A percentile compares a stretch with the other conserved stretches of the same genome.
Conservation (phyloP, 768 basidiomycete species). For the Tulasnella sp. region DNA sequence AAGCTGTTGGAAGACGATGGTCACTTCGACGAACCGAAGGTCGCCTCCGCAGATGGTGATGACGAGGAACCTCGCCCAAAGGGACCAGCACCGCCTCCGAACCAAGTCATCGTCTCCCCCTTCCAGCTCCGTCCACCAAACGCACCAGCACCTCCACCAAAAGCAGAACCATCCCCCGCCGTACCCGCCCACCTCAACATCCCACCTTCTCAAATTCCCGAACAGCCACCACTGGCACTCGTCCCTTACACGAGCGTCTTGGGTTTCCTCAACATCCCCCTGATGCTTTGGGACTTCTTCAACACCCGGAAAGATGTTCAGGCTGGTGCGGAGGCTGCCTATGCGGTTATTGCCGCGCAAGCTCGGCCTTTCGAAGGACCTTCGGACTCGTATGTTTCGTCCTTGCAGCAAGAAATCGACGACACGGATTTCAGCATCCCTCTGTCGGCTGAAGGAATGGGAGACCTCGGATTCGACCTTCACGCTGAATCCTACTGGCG, state of each 20-base stretch:
- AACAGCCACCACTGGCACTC: conserved; percentile 74
- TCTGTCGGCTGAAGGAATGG: conserved; percentile 33
- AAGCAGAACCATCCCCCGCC: conserved; percentile 29
- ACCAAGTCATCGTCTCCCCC: conserved; percentile 31
- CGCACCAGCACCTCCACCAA: conserved; percentile 30
- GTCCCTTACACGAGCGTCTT: conserved; percentile 71
- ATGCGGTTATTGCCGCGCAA: conserved; percentile 59
- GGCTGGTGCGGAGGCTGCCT: conserved; percentile 76
- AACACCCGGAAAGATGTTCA: conserved; percentile 79
- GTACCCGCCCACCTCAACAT: conserved; percentile 42
- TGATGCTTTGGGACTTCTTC: conserved; percentile 91
- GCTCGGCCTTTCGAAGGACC: conserved; percentile 55
- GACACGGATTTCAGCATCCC: not conserved
- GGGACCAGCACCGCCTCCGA: conserved; percentile 36
- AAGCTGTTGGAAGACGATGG: conserved; percentile 66
- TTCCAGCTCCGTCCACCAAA: conserved; percentile 33
- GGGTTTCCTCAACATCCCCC: conserved; percentile 77
- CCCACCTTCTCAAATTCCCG: conserved; percentile 58
- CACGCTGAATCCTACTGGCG: conserved; percentile 66
- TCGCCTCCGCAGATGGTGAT: conserved; percentile 35
- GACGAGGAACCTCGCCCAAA: conserved; percentile 41
- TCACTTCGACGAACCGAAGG: conserved; percentile 66
- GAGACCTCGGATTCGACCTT: conserved; percentile 75
- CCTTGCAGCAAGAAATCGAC: conserved; percentile 25
- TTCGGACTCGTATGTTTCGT: conserved; percentile 35